Evolutionary conservation across 495 filamentous ascomycete genomes (phyloP).

Genomic region (Podospora pseudopauciseta): DNA sequence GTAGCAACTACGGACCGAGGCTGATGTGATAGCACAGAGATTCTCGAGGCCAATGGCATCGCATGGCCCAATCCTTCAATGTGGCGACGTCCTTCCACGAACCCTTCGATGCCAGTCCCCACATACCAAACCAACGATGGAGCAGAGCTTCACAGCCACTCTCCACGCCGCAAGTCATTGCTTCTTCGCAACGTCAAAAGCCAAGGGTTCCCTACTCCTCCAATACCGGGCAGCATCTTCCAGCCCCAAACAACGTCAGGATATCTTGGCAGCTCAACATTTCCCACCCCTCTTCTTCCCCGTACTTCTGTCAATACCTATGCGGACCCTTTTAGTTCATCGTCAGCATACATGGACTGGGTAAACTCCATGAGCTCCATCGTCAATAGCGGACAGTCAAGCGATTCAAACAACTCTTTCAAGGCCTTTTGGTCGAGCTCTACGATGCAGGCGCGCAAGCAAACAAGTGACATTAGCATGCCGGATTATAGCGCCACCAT

Average conservation of each 20-base stretch:
- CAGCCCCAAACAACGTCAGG: conserved; percentile 19
- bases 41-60: conserved; percentile 72
- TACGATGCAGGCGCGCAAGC: conserved; percentile 14
- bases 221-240: conserved; percentile 11
- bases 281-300: conserved; percentile 23
- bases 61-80: conserved; percentile 77
- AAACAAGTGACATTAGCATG: conserved; percentile 40
- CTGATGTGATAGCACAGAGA: conserved; percentile 42
- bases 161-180: conserved; percentile 31
- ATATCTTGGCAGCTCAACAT: conserved; percentile 18
- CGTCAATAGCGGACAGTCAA: conserved; percentile 23
- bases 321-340: conserved; percentile 37
- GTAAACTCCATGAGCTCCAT: conserved; percentile 12
- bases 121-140: conserved; percentile 41
- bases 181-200: conserved; percentile 18
- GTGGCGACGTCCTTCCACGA: conserved; percentile 55
- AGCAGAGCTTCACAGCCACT: conserved; percentile 42
- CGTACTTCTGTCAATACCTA: conserved; percentile 25
- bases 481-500: conserved; percentile 39
- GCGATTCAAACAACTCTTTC: conserved; percentile 10
- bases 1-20: not conserved
- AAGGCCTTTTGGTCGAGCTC: conserved; percentile 10
- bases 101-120: conserved; percentile 35
- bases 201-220: conserved; percentile 12
- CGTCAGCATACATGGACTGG: conserved; percentile 38